These are phyloP conservation scores for Colletotrichum navitas DNA, from an alignment of 2,329 filamentous ascomycete genomes.

Conservation along the genomic window DNA sequence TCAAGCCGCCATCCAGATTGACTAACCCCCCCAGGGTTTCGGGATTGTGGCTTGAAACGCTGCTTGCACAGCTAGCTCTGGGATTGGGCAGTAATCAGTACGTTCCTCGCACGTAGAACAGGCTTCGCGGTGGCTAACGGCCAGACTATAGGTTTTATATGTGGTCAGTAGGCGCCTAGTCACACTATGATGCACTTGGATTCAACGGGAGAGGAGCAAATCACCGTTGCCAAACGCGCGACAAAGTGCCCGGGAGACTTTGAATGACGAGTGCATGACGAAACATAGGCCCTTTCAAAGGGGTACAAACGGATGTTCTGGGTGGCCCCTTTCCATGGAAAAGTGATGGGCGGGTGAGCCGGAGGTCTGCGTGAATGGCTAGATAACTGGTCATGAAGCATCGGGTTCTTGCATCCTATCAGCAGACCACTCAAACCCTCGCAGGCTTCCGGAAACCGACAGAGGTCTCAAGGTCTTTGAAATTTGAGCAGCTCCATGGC, in stretches of 20 bases:
- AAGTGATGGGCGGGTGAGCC: neutral
- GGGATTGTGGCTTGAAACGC: conserved; percentile 35
- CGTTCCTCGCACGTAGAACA: conserved; percentile 10
- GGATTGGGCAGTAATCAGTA: conserved; percentile 15
- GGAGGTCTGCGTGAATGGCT: neutral
- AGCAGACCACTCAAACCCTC: conserved; percentile 23
- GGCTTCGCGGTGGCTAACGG: conserved; percentile 18
- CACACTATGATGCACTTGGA: conserved; percentile 2
- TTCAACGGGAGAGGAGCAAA: neutral
- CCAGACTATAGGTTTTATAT: conserved; percentile 3
- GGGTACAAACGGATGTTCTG: neutral
- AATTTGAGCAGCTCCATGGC: neutral
- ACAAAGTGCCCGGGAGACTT: neutral
- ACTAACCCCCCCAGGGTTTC: conserved; percentile 20
- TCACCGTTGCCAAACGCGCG: neutral
- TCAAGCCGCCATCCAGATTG: conserved; percentile 22
- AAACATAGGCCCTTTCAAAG: conserved; percentile 4
- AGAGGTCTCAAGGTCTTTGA: neutral
- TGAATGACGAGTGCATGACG: conserved; percentile 25
- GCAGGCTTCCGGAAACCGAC: neutral
- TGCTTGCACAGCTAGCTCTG: conserved; percentile 4
- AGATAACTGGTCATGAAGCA: neutral
- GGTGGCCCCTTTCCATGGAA: neutral
- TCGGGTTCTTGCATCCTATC: conserved; percentile 6
- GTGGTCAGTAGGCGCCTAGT: neutral